Percentiles rank a stretch among this genome's conserved stretches.
Conservation (phyloP, 2,329 filamentous ascomycete species). For the Paecilomyces niveus region DNA sequence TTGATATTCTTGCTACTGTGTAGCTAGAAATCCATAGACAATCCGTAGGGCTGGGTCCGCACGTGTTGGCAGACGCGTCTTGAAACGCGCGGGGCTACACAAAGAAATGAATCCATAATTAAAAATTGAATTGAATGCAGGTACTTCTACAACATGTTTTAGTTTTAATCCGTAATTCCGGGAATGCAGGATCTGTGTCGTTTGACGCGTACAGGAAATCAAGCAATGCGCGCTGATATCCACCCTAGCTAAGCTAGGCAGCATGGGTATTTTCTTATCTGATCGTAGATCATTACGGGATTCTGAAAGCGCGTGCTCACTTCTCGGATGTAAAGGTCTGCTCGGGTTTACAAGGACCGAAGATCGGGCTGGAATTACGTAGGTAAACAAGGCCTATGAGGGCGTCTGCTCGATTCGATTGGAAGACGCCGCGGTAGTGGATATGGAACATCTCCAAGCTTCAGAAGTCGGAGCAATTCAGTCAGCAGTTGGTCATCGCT, state of each 20-base stretch:
- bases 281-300: constrained; percentile 11
- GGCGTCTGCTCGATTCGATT: background rate
- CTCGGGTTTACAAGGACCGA: background rate
- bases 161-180: background rate
- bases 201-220: constrained; percentile 10
- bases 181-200: constrained; percentile 1
- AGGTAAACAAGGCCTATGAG: background rate
- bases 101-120: background rate
- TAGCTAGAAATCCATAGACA: background rate
- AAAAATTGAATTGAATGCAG: background rate
- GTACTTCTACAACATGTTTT: background rate
- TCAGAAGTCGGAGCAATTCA: background rate
- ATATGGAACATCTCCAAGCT: background rate
- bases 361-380: background rate
- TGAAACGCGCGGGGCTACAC: background rate
- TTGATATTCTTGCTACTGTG: background rate
- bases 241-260: background rate
- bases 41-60: background rate
- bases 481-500: background rate
- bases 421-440: background rate
- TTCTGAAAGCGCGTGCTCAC: constrained; percentile 1
- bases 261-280: constrained; percentile 8
- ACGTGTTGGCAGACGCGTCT: background rate
- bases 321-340: background rate
- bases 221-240: background rate